These are phyloP conservation scores for Beauveria bassiana DNA, from an alignment of 2,329 filamentous ascomycete genomes.

Conservation along the genomic window DNA sequence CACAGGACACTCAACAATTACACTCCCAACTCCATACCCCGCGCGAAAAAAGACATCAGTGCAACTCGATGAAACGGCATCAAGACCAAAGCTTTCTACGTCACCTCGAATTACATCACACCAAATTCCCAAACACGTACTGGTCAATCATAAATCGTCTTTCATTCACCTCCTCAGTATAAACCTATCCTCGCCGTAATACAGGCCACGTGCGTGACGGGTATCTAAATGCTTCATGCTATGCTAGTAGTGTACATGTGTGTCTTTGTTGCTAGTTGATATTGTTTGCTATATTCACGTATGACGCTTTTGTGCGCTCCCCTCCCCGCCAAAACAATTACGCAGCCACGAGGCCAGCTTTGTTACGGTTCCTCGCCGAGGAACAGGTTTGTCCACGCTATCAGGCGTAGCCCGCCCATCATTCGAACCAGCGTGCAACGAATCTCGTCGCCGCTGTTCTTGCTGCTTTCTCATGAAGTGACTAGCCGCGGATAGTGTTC, in stretches of 20 bases:
- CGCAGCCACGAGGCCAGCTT: slow-evolving; percentile 15
- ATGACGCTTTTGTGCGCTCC: not conserved
- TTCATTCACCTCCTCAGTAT: not conserved
- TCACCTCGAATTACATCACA: no score
- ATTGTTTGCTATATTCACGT: slow-evolving; percentile 1
- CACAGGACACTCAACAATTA: not conserved
- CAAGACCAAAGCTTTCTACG: no score
- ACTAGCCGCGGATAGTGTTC: slow-evolving; percentile 20
- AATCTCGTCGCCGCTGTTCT: slow-evolving; percentile 3
- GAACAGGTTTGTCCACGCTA: not conserved
- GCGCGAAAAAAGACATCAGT: no score
- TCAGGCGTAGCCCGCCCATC: slow-evolving; percentile 9
- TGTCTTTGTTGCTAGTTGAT: not conserved
- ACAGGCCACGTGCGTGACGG: not conserved
- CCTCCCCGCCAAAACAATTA: slow-evolving; percentile 5
- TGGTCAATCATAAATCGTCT: not conserved
- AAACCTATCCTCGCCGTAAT: not conserved
- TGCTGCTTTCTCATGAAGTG: slow-evolving; percentile 20
- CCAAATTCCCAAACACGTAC: no score
- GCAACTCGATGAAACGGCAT: no score
- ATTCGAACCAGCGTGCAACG: not conserved
- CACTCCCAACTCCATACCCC: no score
- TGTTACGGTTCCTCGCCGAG: not conserved
- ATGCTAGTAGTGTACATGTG: slow-evolving; percentile 7
- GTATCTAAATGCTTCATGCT: slow-evolving; percentile 11